Conservation (phyloP, 352 stramenopile genomes). For the Porosira glacialis region DNA sequence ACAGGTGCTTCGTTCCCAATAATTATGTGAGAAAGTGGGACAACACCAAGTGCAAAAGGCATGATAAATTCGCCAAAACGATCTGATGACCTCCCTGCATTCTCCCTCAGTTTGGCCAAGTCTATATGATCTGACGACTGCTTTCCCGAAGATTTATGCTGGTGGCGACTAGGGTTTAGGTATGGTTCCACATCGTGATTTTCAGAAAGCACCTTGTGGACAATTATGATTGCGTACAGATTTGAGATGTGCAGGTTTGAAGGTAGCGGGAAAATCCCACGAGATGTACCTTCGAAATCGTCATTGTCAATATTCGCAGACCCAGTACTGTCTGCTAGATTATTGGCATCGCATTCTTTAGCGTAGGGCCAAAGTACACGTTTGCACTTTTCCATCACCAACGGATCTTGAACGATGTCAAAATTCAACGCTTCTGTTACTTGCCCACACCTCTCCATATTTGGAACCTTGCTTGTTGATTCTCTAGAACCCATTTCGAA, state of each 20-base stretch:
- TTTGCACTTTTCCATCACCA: conserved; percentile 64
- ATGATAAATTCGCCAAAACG: conserved; percentile 66
- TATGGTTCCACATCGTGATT: conserved; percentile 62
- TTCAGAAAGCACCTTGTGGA: conserved; percentile 75
- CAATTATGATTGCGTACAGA: conserved; percentile 77
- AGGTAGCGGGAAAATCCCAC: conserved; percentile 78
- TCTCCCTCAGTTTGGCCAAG: conserved; percentile 54
- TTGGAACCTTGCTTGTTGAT: conserved; percentile 27
- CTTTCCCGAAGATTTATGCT: conserved; percentile 7
- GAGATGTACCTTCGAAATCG: conserved; percentile 63
- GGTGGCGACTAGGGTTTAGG: conserved; percentile 43
- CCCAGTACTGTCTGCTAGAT: not conserved
- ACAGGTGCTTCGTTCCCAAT: conserved; percentile 71
- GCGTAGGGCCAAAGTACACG: conserved; percentile 66
- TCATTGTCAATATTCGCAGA: conserved; percentile 1
- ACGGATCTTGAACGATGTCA: conserved; percentile 73
- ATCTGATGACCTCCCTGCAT: conserved; percentile 57
- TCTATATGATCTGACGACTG: conserved; percentile 37
- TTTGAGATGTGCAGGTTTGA: conserved; percentile 75
- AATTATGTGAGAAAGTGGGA: conserved; percentile 77
- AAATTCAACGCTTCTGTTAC: conserved; percentile 80
- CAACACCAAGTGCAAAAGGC: conserved; percentile 80
- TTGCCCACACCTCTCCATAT: conserved; percentile 66
- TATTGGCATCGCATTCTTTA: conserved; percentile 12
- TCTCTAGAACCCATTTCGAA: conserved; percentile 67